Conservation (phyloP, 495 filamentous ascomycete genomes). For the Parathielavia appendiculata region DNA sequence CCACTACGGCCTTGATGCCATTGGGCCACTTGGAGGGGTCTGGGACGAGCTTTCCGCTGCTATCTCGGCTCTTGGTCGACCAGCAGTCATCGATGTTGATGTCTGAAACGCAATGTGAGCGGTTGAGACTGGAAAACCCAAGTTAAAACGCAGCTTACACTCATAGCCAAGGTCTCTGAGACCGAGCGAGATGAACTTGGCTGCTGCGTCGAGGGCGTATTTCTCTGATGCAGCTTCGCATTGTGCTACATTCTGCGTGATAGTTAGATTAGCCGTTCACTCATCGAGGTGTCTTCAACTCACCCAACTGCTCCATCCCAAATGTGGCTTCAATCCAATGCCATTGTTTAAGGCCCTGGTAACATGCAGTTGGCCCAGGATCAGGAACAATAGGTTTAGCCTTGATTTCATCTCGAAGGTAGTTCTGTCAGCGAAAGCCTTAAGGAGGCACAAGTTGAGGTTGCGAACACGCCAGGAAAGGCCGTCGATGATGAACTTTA, state of each 20-base stretch:
- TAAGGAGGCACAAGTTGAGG: too few relatives aligned
- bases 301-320: conserved; percentile 29
- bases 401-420: background rate
- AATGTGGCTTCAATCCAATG: conserved; percentile 19
- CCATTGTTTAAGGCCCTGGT: conserved; percentile 13
- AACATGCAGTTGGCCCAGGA: background rate
- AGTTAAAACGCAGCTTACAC: conserved; percentile 25
- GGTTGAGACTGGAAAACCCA: background rate
- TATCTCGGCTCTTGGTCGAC: conserved; percentile 49
- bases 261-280: background rate
- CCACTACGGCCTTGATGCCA: conserved; percentile 55
- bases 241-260: conserved; percentile 23
- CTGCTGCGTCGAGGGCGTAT: conserved; percentile 21
- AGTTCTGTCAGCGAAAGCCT: too few relatives aligned
- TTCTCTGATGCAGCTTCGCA: conserved; percentile 23
- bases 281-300: too few relatives aligned
- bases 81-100: conserved; percentile 64
- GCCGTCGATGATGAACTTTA: too few relatives aligned
- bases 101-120: conserved; percentile 25
- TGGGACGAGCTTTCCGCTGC: conserved; percentile 48
- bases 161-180: conserved; percentile 61
- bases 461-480: too few relatives aligned
- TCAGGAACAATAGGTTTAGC: background rate
- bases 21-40: conserved; percentile 56
- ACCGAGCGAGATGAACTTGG: conserved; percentile 23